phyloP scores from a whole-genome alignment of 345 rosid genomes.

The Anacardium occidentale region DNA sequence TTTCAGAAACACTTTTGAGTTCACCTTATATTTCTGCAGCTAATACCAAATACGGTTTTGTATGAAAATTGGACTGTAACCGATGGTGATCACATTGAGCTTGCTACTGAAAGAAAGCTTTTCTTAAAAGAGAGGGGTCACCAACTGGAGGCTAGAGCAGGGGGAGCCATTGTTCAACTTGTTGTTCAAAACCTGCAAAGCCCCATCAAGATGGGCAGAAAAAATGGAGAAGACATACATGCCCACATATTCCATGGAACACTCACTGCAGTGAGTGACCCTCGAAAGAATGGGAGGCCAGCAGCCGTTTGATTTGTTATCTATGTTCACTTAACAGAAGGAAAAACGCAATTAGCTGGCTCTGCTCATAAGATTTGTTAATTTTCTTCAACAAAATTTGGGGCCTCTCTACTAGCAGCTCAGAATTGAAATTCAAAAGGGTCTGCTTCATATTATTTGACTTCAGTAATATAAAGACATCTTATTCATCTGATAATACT shows the following conservation, averaged over 20 bases:
- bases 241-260: constrained; percentile 38
- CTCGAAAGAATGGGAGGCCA: constrained; percentile 82
- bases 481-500: too few relatives aligned
- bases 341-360: neutral
- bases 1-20: neutral
- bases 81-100: constrained; percentile 76
- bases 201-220: constrained; percentile 31
- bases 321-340: neutral
- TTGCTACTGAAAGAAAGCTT: constrained; percentile 45
- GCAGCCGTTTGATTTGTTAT: constrained; percentile 55
- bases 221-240: constrained; percentile 26
- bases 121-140: constrained; percentile 64
- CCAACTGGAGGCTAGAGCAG: constrained; percentile 38
- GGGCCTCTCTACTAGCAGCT: too few relatives aligned
- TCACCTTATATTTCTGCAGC: constrained; percentile 38
- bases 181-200: constrained; percentile 54
- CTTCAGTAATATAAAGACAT: too few relatives aligned
- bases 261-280: constrained; percentile 87
- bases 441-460: too few relatives aligned
- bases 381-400: too few relatives aligned
- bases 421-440: too few relatives aligned
- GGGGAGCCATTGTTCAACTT: constrained; percentile 80
- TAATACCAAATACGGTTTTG: constrained; percentile 61
- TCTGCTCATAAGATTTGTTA: neutral
- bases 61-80: constrained; percentile 74